Base-by-base conservation (phyloP, 176 grass and related monocot species). In the Juncus inflexus region DNA sequence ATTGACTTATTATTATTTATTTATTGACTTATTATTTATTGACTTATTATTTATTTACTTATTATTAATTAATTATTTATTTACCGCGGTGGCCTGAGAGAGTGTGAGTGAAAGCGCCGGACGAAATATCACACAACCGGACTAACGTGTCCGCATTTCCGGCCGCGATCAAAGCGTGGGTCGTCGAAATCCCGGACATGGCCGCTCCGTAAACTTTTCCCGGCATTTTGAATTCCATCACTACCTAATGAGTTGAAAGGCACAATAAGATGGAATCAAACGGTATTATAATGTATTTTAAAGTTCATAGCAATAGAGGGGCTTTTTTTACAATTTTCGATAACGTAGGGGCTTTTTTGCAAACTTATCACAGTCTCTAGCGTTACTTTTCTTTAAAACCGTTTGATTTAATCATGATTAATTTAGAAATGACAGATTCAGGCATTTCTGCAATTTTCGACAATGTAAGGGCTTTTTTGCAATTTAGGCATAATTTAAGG, bases 181-280 rank as follows among this genome's bases (percentile, higher is more conserved):
- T 57, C 51, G 88, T 91, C 5, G 92, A 82, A 53, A 91, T 50
- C 14, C 77, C 69, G 76, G 92, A 97, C 87, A 97, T 91, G 19
- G 80, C 81, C 6, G 77, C 73, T 0, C 79, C 70, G 36, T 84
- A 91, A 13, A 97, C 87, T 66, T 97, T 97, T 64, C 79, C 92
- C 11, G 92, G 87, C 92, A 97, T 89, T 77, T 91, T 97, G 61
- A 91, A 97, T 74, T 97, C 92, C 82, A 97, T 91, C 61, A 86
- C 80, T 5, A 86, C 83, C 88, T 97, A 65, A 42, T 6, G 40
- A 64, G 67, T 19, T 72, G n/a, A 77, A 77, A n/a, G n/a, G n/a
- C n/a, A n/a, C n/a, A n/a, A n/a, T n/a, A n/a, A n/a, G n/a, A n/a
- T n/a, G n/a, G n/a, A n/a, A n/a, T n/a, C n/a, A n/a, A n/a, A n/a